Base-by-base conservation (phyloP, 2,329 filamentous ascomycete species). In the Monilinia aucupariae region DNA sequence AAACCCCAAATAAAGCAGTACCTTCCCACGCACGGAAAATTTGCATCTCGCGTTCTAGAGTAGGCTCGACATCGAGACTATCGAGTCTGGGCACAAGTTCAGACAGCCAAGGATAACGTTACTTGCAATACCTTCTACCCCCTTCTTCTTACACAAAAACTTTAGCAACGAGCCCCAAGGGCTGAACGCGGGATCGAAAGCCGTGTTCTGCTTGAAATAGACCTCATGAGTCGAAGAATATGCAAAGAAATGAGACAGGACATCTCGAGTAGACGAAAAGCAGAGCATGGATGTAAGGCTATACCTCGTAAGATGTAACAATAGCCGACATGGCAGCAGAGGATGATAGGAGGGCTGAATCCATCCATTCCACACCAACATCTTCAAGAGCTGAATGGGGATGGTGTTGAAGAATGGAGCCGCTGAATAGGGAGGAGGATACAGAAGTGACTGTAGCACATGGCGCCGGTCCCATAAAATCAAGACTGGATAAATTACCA, bases 21-120 rank as follows among this genome's bases (percentile, higher is more conserved):
- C 43, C 6, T 20, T 32, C 30, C 25, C 15, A 54, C 53, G 20
- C 37, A 54, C 8, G 37, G n/a, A 53, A 45, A 22, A 22, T 6
- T 22, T 6, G 20, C 30, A 32, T 47, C 30, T 53, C n/a, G 30
- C 20, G 30, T 39, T 54, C 12, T 37, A 8, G 25, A 54, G 49
- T 52, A 54, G 54, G 20, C 34, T 30, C 27, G 13, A n/a, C 34
- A 43, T 41, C 27, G 30, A 55, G 17, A 61, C 59, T 61, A 61
- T 61, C 39, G 59, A 55, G 55, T 48, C 22, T 39, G 17, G 9
- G 41, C 43, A 49, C 45, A 37, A n/a, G 3, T 30, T 30, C 56
- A 50, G 22, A 58, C 54, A 7, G 34, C 30, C 59, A 53, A 61
- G 51, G 30, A 32, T 39, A 61, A 61, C 49, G 59, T 61, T 55